Evolutionary conservation across 2,329 filamentous ascomycete species (phyloP).

Genomic region (Zalaria sp.): DNA sequence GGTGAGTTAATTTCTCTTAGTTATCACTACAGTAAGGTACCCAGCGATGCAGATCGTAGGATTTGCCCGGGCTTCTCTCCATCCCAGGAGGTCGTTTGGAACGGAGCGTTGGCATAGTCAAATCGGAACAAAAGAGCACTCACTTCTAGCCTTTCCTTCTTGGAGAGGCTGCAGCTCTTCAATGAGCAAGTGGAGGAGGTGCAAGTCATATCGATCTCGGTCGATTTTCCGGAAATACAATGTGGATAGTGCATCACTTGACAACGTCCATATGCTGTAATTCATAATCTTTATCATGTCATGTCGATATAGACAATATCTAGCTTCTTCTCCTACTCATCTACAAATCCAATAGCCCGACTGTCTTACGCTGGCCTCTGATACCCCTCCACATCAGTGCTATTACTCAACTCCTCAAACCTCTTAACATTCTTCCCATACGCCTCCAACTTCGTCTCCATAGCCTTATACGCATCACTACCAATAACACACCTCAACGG

Average conservation of each 20-base stretch:
- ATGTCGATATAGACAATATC: too few relatives aligned
- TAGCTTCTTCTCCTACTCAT: too few relatives aligned
- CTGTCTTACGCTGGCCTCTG: constrained; percentile 4
- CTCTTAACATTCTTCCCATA: constrained; percentile 35
- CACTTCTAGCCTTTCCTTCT: constrained; percentile 9
- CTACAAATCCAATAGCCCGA: too few relatives aligned
- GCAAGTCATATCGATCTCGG: constrained; percentile 11
- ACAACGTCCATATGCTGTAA: constrained; percentile 20
- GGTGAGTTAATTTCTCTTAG: neutral
- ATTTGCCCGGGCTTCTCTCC: constrained; percentile 25
- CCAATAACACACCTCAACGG: constrained; percentile 40
- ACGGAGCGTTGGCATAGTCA: constrained; percentile 32
- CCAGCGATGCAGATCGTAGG: constrained; percentile 30
- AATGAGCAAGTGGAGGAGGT: constrained; percentile 14
- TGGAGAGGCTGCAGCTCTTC: constrained; percentile 7
- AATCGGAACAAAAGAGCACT: constrained; percentile 22
- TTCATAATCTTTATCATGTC: neutral
- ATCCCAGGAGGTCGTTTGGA: constrained; percentile 23
- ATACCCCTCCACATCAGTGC: constrained; percentile 32
- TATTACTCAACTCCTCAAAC: constrained; percentile 36
- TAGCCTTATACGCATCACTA: constrained; percentile 35
- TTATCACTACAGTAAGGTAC: constrained; percentile 4
- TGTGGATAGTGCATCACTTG: too few relatives aligned
- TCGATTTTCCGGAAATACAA: too few relatives aligned
- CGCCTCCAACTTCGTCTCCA: constrained; percentile 36